Conservation (phyloP, 805 yeast genomes). For the Hanseniaspora singularis region DNA sequence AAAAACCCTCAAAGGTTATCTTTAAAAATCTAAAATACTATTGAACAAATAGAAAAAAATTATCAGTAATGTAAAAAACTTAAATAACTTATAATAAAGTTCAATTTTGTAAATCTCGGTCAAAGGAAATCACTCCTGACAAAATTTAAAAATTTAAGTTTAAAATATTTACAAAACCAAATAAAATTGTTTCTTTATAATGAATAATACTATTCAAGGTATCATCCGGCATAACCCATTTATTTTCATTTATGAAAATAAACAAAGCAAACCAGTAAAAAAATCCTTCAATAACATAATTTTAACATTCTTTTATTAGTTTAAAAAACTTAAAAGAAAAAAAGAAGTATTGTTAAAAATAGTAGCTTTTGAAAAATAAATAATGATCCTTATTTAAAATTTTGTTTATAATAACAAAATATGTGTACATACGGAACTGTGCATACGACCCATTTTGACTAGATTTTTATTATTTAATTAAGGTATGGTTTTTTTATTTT, state of each 20-base stretch:
- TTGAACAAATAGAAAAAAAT: too few relatives aligned
- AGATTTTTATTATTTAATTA: constrained; percentile 27
- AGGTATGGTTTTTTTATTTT: constrained; percentile 17
- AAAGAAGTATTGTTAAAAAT: not conserved
- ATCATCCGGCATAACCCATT: constrained; percentile 16
- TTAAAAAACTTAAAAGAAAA: not conserved
- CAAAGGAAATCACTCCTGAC: constrained; percentile 14
- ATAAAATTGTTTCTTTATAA: too few relatives aligned
- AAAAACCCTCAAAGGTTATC: not conserved
- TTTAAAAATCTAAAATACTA: not conserved
- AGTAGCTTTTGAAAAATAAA: not conserved
- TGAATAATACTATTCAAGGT: too few relatives aligned
- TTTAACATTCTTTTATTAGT: too few relatives aligned
- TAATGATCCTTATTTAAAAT: too few relatives aligned
- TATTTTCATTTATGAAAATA: not conserved
- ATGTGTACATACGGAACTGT: constrained; percentile 78
- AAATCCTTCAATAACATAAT: not conserved
- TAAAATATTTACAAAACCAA: too few relatives aligned
- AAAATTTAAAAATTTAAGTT: too few relatives aligned
- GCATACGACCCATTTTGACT: constrained; percentile 98
- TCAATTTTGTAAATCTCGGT: too few relatives aligned
- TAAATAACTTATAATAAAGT: too few relatives aligned
- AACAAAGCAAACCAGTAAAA: constrained; percentile 13
- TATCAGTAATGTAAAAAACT: too few relatives aligned
- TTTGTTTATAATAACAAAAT: too few relatives aligned